Evolutionary conservation across 345 rosid species (phyloP).

Genomic region (Xanthoceras sorbifolium): DNA sequence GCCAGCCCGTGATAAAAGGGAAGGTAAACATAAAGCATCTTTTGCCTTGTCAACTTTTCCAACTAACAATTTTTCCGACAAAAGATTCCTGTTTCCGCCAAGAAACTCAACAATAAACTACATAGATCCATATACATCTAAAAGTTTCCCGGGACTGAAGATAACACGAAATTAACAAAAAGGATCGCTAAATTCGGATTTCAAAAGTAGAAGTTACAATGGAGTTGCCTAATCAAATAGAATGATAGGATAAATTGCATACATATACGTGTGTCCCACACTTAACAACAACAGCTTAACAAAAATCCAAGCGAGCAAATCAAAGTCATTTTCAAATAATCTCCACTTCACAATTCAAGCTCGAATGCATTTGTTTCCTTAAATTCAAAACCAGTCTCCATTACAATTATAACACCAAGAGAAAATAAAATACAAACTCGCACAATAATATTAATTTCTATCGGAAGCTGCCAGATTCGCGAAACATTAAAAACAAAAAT

Average conservation of each 20-base stretch:
- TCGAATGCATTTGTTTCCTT: background rate
- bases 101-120: background rate
- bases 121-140: background rate
- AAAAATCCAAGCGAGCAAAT: background rate
- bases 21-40: conserved; percentile 36
- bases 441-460: background rate
- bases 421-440: background rate
- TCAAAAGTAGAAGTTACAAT: background rate
- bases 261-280: background rate
- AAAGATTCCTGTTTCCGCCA: conserved; percentile 38
- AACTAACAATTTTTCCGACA: conserved; percentile 27
- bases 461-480: background rate
- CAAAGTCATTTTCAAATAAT: background rate
- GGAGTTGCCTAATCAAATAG: background rate
- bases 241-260: background rate
- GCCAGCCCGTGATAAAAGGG: conserved; percentile 38
- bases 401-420: background rate
- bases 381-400: background rate
- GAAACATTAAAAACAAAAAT: too few relatives aligned
- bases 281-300: background rate
- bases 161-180: background rate
- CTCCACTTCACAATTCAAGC: too few relatives aligned
- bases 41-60: conserved; percentile 24
- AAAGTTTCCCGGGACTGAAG: background rate
- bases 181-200: background rate